Evolutionary conservation across 306 rosid species (phyloP), one percentile per base, ranked within the genome.

Genomic region (Glycine soja): DNA sequence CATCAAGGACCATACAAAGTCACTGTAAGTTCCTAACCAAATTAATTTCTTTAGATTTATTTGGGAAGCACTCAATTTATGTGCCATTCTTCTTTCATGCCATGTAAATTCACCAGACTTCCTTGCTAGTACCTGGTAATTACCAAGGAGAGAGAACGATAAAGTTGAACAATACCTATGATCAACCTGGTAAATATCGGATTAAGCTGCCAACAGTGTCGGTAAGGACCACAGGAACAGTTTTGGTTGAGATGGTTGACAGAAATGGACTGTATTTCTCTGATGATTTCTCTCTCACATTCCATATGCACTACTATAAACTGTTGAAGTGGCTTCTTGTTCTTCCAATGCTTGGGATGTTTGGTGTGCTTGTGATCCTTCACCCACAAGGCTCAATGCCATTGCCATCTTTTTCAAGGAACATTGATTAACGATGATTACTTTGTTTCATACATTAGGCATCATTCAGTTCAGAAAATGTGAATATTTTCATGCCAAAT

Each of bases 201-300:
- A 87, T 96, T 65, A 90, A 90, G 87, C 97, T 96, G 78, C 98
- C 98, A 2, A 96, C 97, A 0, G 97, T 96, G 72, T 82, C 76
- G 8, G 98, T 90, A 53, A 85, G 99, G 84, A 93, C 99, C 5
- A 88, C 97, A 3, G 99, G 98, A 57, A 93, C 92, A 12, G 95
- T 96, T 68, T 75, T 93, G 89, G 97, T 96, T 50, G 99, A 96
- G 91, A 93, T 96, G 99, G 98, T 96, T 51, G 99, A 96, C 93
- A 89, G 69, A 88, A 92, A 96, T 36, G 97, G 99, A 47, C 86
- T 96, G 40, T 91, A 96, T 88, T 96, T 96, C 80, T 83, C 90
- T 6, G 99, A 93, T 72, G 98, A 96, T 14, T 96, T 96, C 84
- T 93, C 99, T 80, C 97, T 96, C 68, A 96, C 99, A 78, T 96